Conservation (phyloP, 495 filamentous ascomycete species). For the Hypoxylon fuscum region DNA sequence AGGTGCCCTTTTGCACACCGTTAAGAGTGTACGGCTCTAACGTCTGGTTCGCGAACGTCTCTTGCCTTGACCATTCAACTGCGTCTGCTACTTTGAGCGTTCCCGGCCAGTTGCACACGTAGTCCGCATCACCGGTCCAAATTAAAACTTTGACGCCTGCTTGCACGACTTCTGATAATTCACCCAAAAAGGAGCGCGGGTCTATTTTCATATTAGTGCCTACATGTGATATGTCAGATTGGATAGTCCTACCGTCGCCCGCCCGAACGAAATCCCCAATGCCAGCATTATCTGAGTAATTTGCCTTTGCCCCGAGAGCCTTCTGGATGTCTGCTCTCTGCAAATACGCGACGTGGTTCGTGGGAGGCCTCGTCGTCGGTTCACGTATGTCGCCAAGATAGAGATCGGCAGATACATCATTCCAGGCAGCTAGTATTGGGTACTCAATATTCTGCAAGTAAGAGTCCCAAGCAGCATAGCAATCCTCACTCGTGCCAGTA, state of each 20-base stretch:
- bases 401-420: slow-evolving; percentile 24
- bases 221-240: neutral
- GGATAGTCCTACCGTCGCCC: slow-evolving; percentile 54
- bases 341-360: slow-evolving; percentile 58
- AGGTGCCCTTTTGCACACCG: slow-evolving; percentile 55
- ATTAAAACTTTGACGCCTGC: too few relatives aligned
- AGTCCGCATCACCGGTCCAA: slow-evolving; percentile 67
- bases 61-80: slow-evolving; percentile 48
- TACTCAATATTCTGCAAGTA: slow-evolving; percentile 58
- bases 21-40: slow-evolving; percentile 59
- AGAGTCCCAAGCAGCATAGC: slow-evolving; percentile 51
- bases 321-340: slow-evolving; percentile 49
- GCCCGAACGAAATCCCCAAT: slow-evolving; percentile 53
- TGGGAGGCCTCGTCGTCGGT: slow-evolving; percentile 56
- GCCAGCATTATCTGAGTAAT: slow-evolving; percentile 57
- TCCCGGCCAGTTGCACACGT: slow-evolving; percentile 66
- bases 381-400: slow-evolving; percentile 63
- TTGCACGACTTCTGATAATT: slow-evolving; percentile 58
- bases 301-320: slow-evolving; percentile 60
- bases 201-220: slow-evolving; percentile 39
- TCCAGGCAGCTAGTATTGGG: slow-evolving; percentile 39
- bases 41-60: slow-evolving; percentile 49
- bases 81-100: slow-evolving; percentile 54
- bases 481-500: slow-evolving; percentile 50
- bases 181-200: slow-evolving; percentile 56